Base-by-base conservation (phyloP, 164 flowering plant genomes). In the Sextonia rubra region DNA sequence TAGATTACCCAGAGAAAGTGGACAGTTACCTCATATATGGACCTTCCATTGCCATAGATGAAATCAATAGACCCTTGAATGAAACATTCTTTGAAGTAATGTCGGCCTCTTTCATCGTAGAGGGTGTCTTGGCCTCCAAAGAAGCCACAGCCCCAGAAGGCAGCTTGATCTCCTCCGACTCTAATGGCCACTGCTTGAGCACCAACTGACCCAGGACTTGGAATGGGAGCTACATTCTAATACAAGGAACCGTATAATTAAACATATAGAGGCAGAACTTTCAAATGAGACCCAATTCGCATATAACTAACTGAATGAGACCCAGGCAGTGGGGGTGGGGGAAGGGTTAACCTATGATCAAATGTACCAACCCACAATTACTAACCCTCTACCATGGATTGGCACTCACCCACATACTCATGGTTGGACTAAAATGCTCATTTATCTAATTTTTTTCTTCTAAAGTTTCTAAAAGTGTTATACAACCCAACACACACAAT, bases 21-120 rank as follows among this genome's bases (percentile, higher is more conserved):
- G 17, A 52, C 4, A 52, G 58, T 52, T 84, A 88, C 98, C 97
- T 92, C 93, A 62, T 94, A 94, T 11, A 91, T 67, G 18, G 97
- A 94, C 71, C 86, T 89, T 63, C 73, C 99, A 64, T 92, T 82
- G 69, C 99, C 97, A 30, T 92, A 95, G 71, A 95, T 83, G 82
- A 95, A 92, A 77, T 95, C 99, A 12, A 92, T 90, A 70, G 97
- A 91, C 9, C 99, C 99, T 75, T 95, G 98, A 62, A 95, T 89
- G 64, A 84, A 89, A 73, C 98, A 95, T 18, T 92, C 98, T 74
- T 77, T 90, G 82, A 92, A 95, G 81, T 91, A 95, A 80, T 95
- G 99, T 23, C 97, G 85, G 22, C 99, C 99, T 47, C 76, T 81
- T 47, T 92, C 99, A 64, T 95, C 99, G 64, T 92, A 98, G 70